A percentile compares a stretch with the other conserved stretches of the same genome.
These are phyloP conservation scores for Apiotrichum gracile DNA, from an alignment of 1,284 basidiomycete species.

Conservation along the genomic window DNA sequence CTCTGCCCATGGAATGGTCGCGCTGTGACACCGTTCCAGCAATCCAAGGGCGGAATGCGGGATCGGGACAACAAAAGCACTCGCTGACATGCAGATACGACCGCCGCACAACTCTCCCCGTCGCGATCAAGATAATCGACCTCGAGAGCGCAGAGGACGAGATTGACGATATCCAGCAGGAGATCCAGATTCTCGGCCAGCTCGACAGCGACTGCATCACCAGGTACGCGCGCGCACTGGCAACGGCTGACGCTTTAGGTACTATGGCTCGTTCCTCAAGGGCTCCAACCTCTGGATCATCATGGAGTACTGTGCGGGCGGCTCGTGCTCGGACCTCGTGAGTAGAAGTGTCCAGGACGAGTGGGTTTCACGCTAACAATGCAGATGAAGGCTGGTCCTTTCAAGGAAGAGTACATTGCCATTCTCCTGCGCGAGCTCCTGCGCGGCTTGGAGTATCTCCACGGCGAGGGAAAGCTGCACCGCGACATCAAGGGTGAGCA, in stretches of 20 bases:
- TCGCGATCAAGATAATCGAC: slow-evolving; percentile 98
- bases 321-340: slow-evolving; percentile 52
- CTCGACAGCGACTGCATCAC: slow-evolving; percentile 93
- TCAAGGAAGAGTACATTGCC: slow-evolving; percentile 97
- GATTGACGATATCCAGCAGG: slow-evolving; percentile 98
- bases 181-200: slow-evolving; percentile 97
- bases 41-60: no score
- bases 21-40: no score
- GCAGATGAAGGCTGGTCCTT: slow-evolving; percentile 95
- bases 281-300: slow-evolving; percentile 97
- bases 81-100: slow-evolving; percentile 61
- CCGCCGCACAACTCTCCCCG: slow-evolving; percentile 83
- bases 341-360: slow-evolving; percentile 10
- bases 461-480: slow-evolving; percentile 93
- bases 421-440: slow-evolving; percentile 91
- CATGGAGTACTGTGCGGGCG: slow-evolving; percentile 79
- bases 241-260: slow-evolving; percentile 52
- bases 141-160: slow-evolving; percentile 98
- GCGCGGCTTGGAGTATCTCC: slow-evolving; percentile 84
- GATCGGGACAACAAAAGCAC: neutral
- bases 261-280: slow-evolving; percentile 92
- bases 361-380: neutral
- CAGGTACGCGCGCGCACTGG: slow-evolving; percentile 56
- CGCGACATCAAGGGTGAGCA: slow-evolving; percentile 89
- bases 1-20: no score